Evolutionary conservation across 1,284 basidiomycete species (phyloP).

Genomic region (Microbotryomycetes sp.): DNA sequence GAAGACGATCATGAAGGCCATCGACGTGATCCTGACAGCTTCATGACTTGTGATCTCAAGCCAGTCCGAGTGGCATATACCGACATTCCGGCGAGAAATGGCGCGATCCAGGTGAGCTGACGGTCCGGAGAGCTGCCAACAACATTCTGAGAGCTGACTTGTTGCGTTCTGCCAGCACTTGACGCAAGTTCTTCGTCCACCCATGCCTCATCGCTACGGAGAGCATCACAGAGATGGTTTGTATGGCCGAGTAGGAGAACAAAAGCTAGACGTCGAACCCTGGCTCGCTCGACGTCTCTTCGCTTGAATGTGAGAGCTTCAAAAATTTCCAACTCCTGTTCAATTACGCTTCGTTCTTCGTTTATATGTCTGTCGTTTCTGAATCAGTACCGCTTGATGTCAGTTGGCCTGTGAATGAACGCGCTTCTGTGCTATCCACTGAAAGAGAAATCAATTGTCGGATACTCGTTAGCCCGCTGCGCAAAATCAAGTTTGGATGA

Average conservation of each 20-base stretch:
- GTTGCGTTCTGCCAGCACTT: no score
- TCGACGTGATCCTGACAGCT: neutral
- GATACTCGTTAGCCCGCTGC: no score
- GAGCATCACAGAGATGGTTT: neutral
- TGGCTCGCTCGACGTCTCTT: neutral
- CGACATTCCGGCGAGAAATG: constrained; percentile 32
- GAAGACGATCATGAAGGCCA: neutral
- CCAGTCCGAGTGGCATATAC: constrained; percentile 25
- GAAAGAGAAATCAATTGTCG: no score
- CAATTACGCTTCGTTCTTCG: neutral
- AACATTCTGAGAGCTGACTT: no score
- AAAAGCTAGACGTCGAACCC: no score
- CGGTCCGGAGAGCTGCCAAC: no score
- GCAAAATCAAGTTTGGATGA: no score
- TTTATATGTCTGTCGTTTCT: neutral
- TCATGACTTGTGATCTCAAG: constrained; percentile 7
- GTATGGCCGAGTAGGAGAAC: no score
- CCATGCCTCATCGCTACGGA: neutral
- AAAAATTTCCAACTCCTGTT: neutral
- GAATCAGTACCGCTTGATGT: no score
- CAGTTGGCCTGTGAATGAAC: no score
- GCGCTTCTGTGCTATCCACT: no score
- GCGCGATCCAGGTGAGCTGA: constrained; percentile 36
- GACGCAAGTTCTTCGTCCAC: neutral
- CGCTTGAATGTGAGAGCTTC: neutral